A percentile compares a stretch with the other conserved stretches of the same genome.
phyloP scores from a whole-genome alignment of 345 rosid species.

The Sisymbrium irio region DNA sequence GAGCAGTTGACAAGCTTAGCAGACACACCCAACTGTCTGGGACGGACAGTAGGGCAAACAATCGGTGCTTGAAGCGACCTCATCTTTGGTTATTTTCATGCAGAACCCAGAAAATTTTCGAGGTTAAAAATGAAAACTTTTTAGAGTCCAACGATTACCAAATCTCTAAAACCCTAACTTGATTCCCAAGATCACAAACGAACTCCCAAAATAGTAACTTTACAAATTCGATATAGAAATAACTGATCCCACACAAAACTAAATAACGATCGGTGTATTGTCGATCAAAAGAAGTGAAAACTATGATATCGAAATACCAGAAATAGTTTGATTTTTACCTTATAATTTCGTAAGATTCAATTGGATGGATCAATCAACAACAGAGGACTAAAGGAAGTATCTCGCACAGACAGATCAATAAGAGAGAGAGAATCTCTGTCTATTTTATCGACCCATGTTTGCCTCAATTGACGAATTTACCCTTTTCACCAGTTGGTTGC shows the following conservation, averaged over 20 bases:
- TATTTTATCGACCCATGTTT: not conserved
- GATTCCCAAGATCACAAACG: not conserved
- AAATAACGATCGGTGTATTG: conserved; percentile 2
- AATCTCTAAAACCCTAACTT: not conserved
- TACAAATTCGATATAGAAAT: not conserved
- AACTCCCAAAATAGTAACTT: not conserved
- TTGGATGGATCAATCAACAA: conserved; percentile 14
- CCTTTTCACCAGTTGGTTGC: not conserved
- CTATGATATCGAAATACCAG: not conserved
- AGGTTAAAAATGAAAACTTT: not conserved
- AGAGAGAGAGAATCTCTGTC: not conserved
- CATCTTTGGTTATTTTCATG: conserved; percentile 37
- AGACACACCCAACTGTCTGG: conserved; percentile 40
- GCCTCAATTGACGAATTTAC: not conserved
- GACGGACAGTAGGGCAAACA: conserved; percentile 58
- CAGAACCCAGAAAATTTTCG: not conserved
- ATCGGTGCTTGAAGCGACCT: conserved; percentile 71
- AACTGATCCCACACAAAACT: not conserved
- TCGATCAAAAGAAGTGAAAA: too few relatives aligned
- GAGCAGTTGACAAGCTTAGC: conserved; percentile 30
- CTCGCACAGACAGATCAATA: conserved; percentile 13
- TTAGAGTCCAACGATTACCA: conserved; percentile 9
- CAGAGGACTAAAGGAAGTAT: conserved; percentile 5
- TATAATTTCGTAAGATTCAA: not conserved
- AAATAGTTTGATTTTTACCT: not conserved